Evolutionary conservation across 768 basidiomycete genomes (phyloP), one percentile per base, ranked within the genome.

Genomic region (Leccinum variicolor): DNA sequence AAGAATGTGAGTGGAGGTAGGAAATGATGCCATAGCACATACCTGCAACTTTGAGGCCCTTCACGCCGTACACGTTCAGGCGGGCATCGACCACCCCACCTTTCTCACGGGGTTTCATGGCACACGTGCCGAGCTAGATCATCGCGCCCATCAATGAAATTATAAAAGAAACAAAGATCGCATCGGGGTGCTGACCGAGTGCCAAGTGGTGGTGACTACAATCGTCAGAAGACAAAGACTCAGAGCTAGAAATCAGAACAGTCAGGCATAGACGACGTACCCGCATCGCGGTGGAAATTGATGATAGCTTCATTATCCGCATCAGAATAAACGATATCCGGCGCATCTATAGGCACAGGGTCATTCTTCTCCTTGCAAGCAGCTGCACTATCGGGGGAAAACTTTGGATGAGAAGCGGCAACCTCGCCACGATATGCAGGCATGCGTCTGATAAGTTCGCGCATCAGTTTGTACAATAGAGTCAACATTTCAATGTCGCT

Each of bases 381-480:
- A 0, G 77, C 75, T 4, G 57, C 25, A 39, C 77, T 70, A 3
- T 62, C 65, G 1, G 52, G 51, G 0, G 65, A 41, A 52, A 78
- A 78, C 7, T 54, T 19, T 2, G 77, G 77, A 29, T 70, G 66
- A 15, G 21, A 8, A 0, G 17, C 6, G 14, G 57, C 14, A 1
- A 56, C 47, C 34, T 68, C 69, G 26, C 69, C 69, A 0, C 66
- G 65, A 53, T 66, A 70, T 7, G 50, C 52, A 6, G 73, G 63
- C 79, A 85, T 81, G 15, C 86, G 81, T 34, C 86, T 78, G 4
- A 74, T 71, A 10, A 83, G 60, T 69, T 88, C 85, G 2, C 85
- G 76, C 4, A 65, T 54, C 53, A 76, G 77, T 61, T 87, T 88
- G 67, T 86, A 87, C 0, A 65, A 74, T 75, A 81, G 81, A 53